phyloP scores from a whole-genome alignment of 1,139 yeast species.

The Geotrichum carabidarum region DNA sequence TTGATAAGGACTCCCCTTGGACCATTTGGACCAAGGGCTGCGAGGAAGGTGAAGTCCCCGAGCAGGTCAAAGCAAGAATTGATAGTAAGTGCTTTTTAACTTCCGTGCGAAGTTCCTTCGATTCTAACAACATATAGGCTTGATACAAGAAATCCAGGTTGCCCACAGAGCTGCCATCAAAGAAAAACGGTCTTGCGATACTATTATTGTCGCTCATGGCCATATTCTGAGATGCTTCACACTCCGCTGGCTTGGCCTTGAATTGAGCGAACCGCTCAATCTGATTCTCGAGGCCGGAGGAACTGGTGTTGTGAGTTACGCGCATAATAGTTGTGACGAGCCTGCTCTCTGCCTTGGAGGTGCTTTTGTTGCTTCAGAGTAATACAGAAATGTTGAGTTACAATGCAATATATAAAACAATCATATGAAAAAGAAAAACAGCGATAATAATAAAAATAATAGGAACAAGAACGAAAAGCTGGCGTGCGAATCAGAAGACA shows the following conservation, averaged over 20 bases:
- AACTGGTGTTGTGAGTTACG: slow-evolving; percentile 85
- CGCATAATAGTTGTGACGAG: slow-evolving; percentile 75
- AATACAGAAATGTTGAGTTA: not conserved
- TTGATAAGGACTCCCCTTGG: slow-evolving; percentile 54
- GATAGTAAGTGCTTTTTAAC: slow-evolving; percentile 41
- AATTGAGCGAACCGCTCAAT: slow-evolving; percentile 59
- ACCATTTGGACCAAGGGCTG: slow-evolving; percentile 89
- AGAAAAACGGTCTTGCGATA: slow-evolving; percentile 56
- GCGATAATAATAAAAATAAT: not conserved
- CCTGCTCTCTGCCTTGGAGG: slow-evolving; percentile 72
- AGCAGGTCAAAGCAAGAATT: slow-evolving; percentile 61
- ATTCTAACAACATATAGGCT: slow-evolving; percentile 22
- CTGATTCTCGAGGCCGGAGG: slow-evolving; percentile 92
- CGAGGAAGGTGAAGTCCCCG: slow-evolving; percentile 74
- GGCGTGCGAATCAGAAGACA: not conserved
- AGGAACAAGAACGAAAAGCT: not conserved
- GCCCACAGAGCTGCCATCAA: slow-evolving; percentile 60
- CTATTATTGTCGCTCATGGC: slow-evolving; percentile 85
- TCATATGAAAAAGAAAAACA: not conserved
- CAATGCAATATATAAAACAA: not conserved
- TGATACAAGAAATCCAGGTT: slow-evolving; percentile 56
- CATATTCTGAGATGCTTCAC: slow-evolving; percentile 86
- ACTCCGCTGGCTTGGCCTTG: slow-evolving; percentile 71
- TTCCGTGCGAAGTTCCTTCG: not conserved
- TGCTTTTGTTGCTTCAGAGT: slow-evolving; percentile 46